Percentiles rank a stretch among this genome's conserved stretches.
phyloP scores from a whole-genome alignment of 2,329 filamentous ascomycete genomes.

The Aspergillus neotritici region DNA sequence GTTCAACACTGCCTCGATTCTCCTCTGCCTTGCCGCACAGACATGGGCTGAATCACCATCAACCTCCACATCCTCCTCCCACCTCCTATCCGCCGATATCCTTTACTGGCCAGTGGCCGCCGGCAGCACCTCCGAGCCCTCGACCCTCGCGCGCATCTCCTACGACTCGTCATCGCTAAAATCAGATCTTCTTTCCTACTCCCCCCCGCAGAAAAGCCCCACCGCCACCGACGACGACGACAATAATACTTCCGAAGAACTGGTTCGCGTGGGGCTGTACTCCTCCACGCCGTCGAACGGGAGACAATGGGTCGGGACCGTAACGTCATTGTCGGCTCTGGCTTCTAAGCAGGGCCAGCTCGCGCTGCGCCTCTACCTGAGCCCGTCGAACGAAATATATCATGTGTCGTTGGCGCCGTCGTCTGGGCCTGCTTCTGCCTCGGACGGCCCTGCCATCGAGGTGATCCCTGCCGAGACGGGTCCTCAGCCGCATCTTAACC shows the following conservation, averaged over 20 bases:
- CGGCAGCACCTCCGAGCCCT: constrained; percentile 26
- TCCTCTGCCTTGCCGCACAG: constrained; percentile 8
- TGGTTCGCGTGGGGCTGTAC: constrained; percentile 51
- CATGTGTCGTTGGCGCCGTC: constrained; percentile 34
- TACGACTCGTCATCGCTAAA: constrained; percentile 37
- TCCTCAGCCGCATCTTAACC: constrained; percentile 36
- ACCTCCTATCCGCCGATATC: constrained; percentile 27
- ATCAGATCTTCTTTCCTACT: constrained; percentile 35
- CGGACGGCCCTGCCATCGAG: constrained; percentile 25
- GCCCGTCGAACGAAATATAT: constrained; percentile 32
- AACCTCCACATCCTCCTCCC: constrained; percentile 13
- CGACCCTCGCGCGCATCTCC: constrained; percentile 36
- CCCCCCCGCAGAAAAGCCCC: constrained; percentile 22
- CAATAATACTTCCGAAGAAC: constrained; percentile 47
- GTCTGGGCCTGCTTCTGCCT: constrained; percentile 13
- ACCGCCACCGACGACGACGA: constrained; percentile 7
- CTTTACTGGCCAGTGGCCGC: constrained; percentile 34
- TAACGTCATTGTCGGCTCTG: constrained; percentile 35
- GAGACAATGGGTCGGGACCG: constrained; percentile 38
- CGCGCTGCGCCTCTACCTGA: constrained; percentile 37
- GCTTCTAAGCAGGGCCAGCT: constrained; percentile 20
- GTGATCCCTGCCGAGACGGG: constrained; percentile 29
- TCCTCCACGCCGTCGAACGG: constrained; percentile 29
- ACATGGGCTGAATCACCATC: constrained; percentile 13
- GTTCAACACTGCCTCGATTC: neutral